Evolutionary conservation across 2,329 filamentous ascomycete genomes (phyloP).

Genomic region (Plectosphaerella plurivora): DNA sequence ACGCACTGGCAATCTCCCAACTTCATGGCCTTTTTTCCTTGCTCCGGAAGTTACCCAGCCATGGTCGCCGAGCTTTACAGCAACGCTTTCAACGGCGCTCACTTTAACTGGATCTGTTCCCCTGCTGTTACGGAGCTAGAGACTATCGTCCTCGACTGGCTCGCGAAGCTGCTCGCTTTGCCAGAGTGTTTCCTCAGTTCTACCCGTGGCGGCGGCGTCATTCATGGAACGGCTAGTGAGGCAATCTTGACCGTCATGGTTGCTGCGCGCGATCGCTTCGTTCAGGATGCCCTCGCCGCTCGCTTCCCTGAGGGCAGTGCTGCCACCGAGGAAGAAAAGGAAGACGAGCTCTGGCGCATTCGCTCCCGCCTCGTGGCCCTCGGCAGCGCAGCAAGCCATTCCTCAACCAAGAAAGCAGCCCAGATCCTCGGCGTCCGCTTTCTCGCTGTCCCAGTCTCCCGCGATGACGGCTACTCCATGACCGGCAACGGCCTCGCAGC

Average conservation of each 20-base stretch:
- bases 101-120: slow-evolving; percentile 96
- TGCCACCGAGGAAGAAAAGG: slow-evolving; percentile 54
- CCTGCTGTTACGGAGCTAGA: slow-evolving; percentile 91
- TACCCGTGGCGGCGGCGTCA: slow-evolving; percentile 77
- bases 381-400: slow-evolving; percentile 75
- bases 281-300: slow-evolving; percentile 53
- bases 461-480: slow-evolving; percentile 64
- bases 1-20: slow-evolving; percentile 94
- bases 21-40: slow-evolving; percentile 95
- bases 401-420: slow-evolving; percentile 81
- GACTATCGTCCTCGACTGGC: slow-evolving; percentile 89
- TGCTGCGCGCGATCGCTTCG: slow-evolving; percentile 76
- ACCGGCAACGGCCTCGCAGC: slow-evolving; percentile 57
- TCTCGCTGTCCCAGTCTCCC: slow-evolving; percentile 59
- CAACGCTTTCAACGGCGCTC: slow-evolving; percentile 80
- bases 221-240: slow-evolving; percentile 87
- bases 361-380: slow-evolving; percentile 64
- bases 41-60: slow-evolving; percentile 73
- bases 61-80: slow-evolving; percentile 93
- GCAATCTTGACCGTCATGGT: slow-evolving; percentile 83
- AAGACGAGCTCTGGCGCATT: slow-evolving; percentile 60
- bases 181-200: slow-evolving; percentile 71
- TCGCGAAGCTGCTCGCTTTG: slow-evolving; percentile 70
- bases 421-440: slow-evolving; percentile 83
- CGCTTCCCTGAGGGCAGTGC: slow-evolving; percentile 33